These are phyloP conservation scores for Wickerhamomyces mucosus DNA, from an alignment of 805 yeast genomes.

Conservation along the genomic window DNA sequence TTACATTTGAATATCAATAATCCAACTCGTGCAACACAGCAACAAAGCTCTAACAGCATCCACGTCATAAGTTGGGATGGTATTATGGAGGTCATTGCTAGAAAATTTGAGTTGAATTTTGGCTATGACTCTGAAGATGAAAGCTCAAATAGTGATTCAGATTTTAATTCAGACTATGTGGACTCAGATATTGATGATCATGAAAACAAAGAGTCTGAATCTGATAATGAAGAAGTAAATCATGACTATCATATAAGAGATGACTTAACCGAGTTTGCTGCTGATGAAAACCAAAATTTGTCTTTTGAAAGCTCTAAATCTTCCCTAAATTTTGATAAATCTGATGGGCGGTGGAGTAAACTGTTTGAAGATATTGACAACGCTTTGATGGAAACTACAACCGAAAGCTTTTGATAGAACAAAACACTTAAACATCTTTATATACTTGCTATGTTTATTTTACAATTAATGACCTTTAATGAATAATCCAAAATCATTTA, in stretches of 20 bases:
- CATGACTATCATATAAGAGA: conserved; percentile 1
- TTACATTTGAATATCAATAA: conserved; percentile 5
- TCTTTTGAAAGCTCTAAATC: not conserved
- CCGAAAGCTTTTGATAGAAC: no score
- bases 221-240: not conserved
- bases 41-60: not conserved
- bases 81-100: conserved; percentile 17
- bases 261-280: not conserved
- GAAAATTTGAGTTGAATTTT: conserved; percentile 9
- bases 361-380: conserved; percentile 16
- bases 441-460: no score
- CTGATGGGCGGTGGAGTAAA: conserved; percentile 11
- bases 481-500: no score
- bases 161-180: conserved; percentile 12
- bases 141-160: conserved; percentile 8
- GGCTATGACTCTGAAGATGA: conserved; percentile 6
- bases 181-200: not conserved
- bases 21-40: conserved; percentile 5
- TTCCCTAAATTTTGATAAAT: not conserved
- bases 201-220: not conserved
- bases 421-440: no score
- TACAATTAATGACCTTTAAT: no score
- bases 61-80: conserved; percentile 15
- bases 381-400: conserved; percentile 12
- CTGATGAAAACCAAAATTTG: not conserved